Base-by-base conservation (phyloP, 352 stramenopile genomes). In the Globisporangium abappressorium region DNA sequence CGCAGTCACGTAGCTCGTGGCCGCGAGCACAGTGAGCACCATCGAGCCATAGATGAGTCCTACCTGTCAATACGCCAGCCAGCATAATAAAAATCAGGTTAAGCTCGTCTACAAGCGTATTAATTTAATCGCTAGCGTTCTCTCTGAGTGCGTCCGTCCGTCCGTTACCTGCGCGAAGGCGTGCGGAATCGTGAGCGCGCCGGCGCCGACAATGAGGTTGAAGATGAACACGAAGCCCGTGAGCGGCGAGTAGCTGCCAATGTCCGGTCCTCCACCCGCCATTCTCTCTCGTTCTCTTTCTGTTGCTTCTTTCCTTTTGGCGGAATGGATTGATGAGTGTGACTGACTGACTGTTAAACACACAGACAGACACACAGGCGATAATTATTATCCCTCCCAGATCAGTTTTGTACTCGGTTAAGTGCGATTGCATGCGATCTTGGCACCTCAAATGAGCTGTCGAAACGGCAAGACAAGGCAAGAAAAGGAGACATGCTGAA, bases 221-320 rank as follows among this genome's bases (percentile, higher is more conserved):
- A 96, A 95, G 74, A 96, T 90, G 78, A 96, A 96, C n/a, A 96
- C 79, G 68, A 96, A 96, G 75, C 87, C 89, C 70, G 89, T 96
- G 57, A 90, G 73, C 68, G 87, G 86, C 71, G 88, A 93, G 76
- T 95, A 95, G 75, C 81, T 91, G 18, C 85, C 83, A 58, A 82
- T 80, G 65, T 58, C 77, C 6, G 70, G 74, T 60, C 77, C 78
- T n/a, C 66, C 69, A 66, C 80, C 77, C 34, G 79, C 78, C 85
- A 91, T 93, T 58, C 38, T 58, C 9, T 60, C 33, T 49, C 4
- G 18, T 20, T 43, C 28, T 18, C n/a, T 38, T 43, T 41, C n/a
- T 43, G 22, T 46, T 24, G 24, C 43, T 41, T 58, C 11, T 55
- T 22, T 49, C 15, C 43, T n/a, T 51, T 51, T 51, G 18, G 43